Base-by-base conservation (phyloP, 768 basidiomycete genomes). In the Agaricus subrufescens region DNA sequence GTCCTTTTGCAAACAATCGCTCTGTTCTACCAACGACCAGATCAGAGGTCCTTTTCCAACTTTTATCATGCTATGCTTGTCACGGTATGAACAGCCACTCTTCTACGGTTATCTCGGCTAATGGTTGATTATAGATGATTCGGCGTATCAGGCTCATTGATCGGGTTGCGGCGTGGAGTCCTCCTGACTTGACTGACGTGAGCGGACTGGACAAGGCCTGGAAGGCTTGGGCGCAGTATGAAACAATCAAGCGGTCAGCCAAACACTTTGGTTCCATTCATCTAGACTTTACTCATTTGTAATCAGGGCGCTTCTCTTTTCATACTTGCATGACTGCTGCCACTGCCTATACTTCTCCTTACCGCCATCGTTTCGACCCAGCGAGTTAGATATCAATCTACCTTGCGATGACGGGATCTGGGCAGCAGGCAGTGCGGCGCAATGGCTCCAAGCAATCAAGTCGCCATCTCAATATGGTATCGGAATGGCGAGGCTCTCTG, bases 1-100 rank as follows among this genome's bases (percentile, higher is more conserved):
- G 73, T 76, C n/a, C 69, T 84, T 31, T 67, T 82, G 14, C 83
- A 81, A 66, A 84, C 76, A 19, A 82, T 80, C 62, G 84, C 83
- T 19, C 67, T 80, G 31, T 81, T 77, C 64, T 81, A 79, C 62
- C 77, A 80, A 67, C 75, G 73, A 51, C 62, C 69, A 49, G 76
- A 78, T 42, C 76, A 79, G 61, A 72, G 80, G 56, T 73, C 71
- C 29, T 71, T 71, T 51, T 80, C 79, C 45, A 81, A 69, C 56
- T 68, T 77, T n/a, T 85, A 81, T 63, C 86, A 80, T 67, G 76
- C 76, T 38, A 81, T 82, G 75, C 76, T 87, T 26, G 78, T 84
- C 46, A 76, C 77, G 75, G 85, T 84, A 63, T 63, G 74, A 14
- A 23, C 26, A 25, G 7, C 46, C 25, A 50, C 47, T 26, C 5